phyloP scores from a whole-genome alignment of 192 early-diverging fungal genomes.

The Coemansia sp. region DNA sequence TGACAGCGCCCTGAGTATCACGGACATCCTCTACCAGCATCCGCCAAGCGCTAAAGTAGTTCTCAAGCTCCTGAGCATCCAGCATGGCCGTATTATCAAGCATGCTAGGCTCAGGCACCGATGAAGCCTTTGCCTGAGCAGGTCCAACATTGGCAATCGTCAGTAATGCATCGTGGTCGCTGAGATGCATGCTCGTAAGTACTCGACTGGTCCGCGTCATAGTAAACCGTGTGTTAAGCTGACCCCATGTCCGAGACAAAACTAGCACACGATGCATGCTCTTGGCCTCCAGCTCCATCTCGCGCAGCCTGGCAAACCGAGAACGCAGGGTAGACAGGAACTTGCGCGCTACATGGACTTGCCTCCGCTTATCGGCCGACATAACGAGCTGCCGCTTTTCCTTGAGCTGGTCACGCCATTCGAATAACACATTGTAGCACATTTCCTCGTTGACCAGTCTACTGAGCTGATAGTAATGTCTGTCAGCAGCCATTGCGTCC shows the following conservation, averaged over 20 bases:
- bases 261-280: background rate
- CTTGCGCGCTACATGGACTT: background rate
- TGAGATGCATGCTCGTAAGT: slow-evolving; percentile 3
- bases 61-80: slow-evolving; percentile 1
- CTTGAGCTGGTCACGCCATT: slow-evolving; percentile 16
- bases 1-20: background rate
- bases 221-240: background rate
- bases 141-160: background rate
- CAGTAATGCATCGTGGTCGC: background rate
- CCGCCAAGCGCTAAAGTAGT: slow-evolving; percentile 32
- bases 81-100: background rate
- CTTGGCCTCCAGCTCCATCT: slow-evolving; percentile 10
- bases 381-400: slow-evolving; percentile 10
- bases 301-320: background rate
- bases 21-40: slow-evolving; percentile 14
- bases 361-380: slow-evolving; percentile 3
- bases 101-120: background rate
- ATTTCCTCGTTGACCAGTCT: background rate
- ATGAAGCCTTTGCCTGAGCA: background rate
- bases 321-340: background rate
- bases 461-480: background rate
- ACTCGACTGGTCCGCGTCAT: background rate
- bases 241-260: slow-evolving; percentile 16
- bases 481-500: slow-evolving; percentile 5
- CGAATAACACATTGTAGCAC: background rate